Evolutionary conservation across 345 rosid genomes (phyloP), one percentile per base, ranked within the genome.

Genomic region (Murraya paniculata): DNA sequence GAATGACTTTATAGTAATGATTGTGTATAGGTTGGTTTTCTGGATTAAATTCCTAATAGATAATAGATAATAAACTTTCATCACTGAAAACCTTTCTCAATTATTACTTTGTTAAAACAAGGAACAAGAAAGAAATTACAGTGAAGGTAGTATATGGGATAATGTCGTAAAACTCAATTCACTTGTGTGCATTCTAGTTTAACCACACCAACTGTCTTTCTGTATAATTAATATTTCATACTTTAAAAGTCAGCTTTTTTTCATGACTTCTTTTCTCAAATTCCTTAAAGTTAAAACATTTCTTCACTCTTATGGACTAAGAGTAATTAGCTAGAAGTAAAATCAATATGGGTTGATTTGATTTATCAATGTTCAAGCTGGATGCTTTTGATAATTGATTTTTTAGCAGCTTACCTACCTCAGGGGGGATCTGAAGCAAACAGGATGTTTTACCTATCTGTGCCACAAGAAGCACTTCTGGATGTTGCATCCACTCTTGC

Each of bases 381-480:
- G 45, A 39, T 39, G 45, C 45, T 39, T 39, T 39, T 2, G 2
- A 39, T 39, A 39, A 39, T 39, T 39, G 45, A 39, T 8, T 39
- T 39, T 38, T 39, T 9, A 2, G 2, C 45, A 39, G 11, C 45
- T 39, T 79, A 73, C 28, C 57, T 65, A 80, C 79, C 82, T 83
- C 89, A 90, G 94, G 92, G 88, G 48, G 85, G 72, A 72, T 84
- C 86, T 68, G 67, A 68, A 78, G 92, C 89, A 75, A 93, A 89
- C 84, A 81, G 89, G 82, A 89, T 93, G 67, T 88, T 91, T 79
- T 90, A 90, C 79, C 90, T 90, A 75, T 89, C 98, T 3, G 98
- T 91, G 79, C 94, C 98, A 57, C 98, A 93, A 81, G 92, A 93
- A 89, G 94, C 93, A 27, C 91, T 93, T 45, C 68, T 83, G 73